A percentile compares a stretch with the other conserved stretches of the same genome.
Conservation (phyloP, 129 eudicot genomes). For the Daucus carota region DH1_v3.0 NC_030388.2:23748001-23748500, state of each 20-base stretch:
- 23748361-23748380: no score
- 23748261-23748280: not conserved
- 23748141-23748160: not conserved
- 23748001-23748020: not conserved
- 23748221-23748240: not conserved
- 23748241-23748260: not conserved
- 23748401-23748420: no score
- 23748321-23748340: conserved; percentile 7
- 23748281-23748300: not conserved
- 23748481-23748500: no score
- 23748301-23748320: not conserved
- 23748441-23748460: no score
- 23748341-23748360: not conserved
- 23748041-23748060: not conserved
- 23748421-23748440: no score
- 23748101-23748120: not conserved
- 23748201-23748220: not conserved
- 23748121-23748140: not conserved
- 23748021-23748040: not conserved
- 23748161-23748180: not conserved
- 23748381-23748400: no score
- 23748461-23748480: no score
- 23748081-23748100: not conserved
- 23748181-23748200: not conserved
- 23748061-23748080: not conserved